Base-by-base conservation (phyloP, 768 basidiomycete genomes). In the Tulasnella sp. region DNA sequence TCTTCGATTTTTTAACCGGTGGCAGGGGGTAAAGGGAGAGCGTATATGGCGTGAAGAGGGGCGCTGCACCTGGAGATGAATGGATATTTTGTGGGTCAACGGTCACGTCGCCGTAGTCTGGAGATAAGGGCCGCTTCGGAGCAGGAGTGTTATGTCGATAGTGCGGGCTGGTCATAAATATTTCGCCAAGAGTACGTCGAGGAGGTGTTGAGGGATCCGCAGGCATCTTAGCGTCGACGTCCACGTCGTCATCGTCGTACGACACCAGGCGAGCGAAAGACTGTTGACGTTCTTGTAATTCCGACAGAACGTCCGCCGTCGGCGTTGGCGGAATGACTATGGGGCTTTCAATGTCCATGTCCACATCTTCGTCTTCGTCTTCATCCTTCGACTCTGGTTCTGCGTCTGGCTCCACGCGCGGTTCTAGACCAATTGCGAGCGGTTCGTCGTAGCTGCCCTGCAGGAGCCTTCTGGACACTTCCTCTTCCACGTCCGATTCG, bases 11-110 rank as follows among this genome's bases (percentile, higher is more conserved):
- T 50, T 59, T 46, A 21, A 50, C 38, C 1, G 60, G 60, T 8
- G 66, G 65, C 3, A 65, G 44, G 1, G 64, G 64, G 31, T 65
- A 64, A 15, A 65, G 53, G 1, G 65, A 59, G 29, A 49, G 27
- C 1, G 64, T 54, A 43, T 64, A 65, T 5, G 61, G 38, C 9
- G 63, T 55, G 54, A 61, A 46, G 22, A 66, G 59, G 25, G 65
- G 61, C 19, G 54, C 41, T 17, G 54, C 31, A 3, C 31, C 21
- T 8, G 46, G 48, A 7, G 44, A 29, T 1, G 49, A 19, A 1
- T 34, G 22, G 4, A 30, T 21, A 29, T 30, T 30, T 30, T 58
- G 25, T 3, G 56, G 56, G 19, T 58, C 24, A 4, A 58, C 21
- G 17, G 41, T 21, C 5, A 58, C 8, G 15, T 58, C 45, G 27